These are phyloP conservation scores for Cutaneotrichosporon sp. DNA, from an alignment of 1,284 basidiomycete species.

Conservation along the genomic window DNA sequence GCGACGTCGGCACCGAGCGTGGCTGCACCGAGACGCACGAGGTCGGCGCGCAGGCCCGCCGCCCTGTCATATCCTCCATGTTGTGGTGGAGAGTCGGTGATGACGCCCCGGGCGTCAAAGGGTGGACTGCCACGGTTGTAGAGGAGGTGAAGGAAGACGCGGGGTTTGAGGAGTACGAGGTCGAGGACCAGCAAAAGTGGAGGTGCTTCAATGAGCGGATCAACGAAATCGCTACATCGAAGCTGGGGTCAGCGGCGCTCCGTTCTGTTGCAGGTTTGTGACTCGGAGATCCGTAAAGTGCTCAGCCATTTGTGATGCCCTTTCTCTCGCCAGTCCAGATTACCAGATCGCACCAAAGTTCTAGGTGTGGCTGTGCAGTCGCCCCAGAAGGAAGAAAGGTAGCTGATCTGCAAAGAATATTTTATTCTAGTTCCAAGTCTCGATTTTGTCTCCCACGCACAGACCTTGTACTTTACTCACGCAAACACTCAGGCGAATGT, in stretches of 20 bases:
- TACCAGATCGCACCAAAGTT: not conserved
- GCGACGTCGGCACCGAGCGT: constrained; percentile 36
- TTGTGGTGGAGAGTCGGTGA: not conserved
- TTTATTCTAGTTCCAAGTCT: not conserved
- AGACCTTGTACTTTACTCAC: constrained; percentile 45
- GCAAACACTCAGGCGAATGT: constrained; percentile 79
- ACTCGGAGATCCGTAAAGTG: not conserved
- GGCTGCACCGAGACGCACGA: constrained; percentile 21
- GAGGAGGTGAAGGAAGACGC: constrained; percentile 83
- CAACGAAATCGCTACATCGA: constrained; percentile 70
- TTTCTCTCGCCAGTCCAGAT: too few relatives aligned
- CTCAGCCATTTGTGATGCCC: too few relatives aligned
- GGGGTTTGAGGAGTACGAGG: constrained; percentile 79
- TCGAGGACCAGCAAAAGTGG: constrained; percentile 73
- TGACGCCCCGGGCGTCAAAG: not conserved
- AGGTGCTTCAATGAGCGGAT: constrained; percentile 88
- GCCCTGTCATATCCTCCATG: constrained; percentile 4
- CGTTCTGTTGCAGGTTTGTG: not conserved
- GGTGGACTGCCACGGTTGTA: constrained; percentile 77
- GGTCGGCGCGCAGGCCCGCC: constrained; percentile 13
- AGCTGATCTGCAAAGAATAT: not conserved
- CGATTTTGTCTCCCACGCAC: not conserved
- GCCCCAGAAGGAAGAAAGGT: not conserved
- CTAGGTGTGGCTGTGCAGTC: not conserved
- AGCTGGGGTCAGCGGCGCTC: constrained; percentile 51